These are phyloP conservation scores for Jimgerdemannia lactiflua DNA, from an alignment of 192 early-diverging fungal genomes.

Conservation along the genomic window DNA sequence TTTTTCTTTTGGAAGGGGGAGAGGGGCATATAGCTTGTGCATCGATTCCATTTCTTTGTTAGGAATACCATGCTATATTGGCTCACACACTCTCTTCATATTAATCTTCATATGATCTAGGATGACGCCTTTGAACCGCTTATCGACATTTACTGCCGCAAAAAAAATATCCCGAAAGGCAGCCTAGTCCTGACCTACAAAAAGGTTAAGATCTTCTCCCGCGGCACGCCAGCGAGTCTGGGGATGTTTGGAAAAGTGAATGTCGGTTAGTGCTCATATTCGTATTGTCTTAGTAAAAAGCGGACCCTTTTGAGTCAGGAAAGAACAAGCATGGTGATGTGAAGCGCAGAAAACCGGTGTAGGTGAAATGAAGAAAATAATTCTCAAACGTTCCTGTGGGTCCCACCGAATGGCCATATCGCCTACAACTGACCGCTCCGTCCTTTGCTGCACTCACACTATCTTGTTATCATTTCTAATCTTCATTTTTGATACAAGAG, in stretches of 20 bases:
- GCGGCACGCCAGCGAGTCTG: slow-evolving; percentile 22
- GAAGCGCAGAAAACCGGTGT: background rate
- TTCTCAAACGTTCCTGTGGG: background rate
- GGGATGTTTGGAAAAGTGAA: slow-evolving; percentile 8
- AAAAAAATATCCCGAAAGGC: slow-evolving; percentile 1
- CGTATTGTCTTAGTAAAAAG: background rate
- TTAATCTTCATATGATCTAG: slow-evolving; percentile 9
- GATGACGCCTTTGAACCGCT: slow-evolving; percentile 9
- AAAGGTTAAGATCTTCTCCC: slow-evolving; percentile 13
- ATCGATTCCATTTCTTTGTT: too few relatives aligned
- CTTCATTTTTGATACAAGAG: background rate
- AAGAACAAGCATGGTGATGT: background rate
- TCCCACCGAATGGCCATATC: background rate
- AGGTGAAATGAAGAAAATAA: background rate
- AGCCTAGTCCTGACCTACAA: slow-evolving; percentile 20
- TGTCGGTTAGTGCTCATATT: slow-evolving; percentile 8
- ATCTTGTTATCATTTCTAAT: background rate
- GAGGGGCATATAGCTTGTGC: too few relatives aligned
- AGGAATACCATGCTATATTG: background rate
- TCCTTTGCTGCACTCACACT: background rate
- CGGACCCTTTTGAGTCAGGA: background rate
- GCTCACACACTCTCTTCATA: background rate
- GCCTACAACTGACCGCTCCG: background rate
- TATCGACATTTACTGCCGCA: slow-evolving; percentile 21
- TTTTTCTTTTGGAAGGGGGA: background rate